Percentiles rank a stretch among this genome's conserved stretches.
Evolutionary conservation across 225 moss, liverwort and hornwort species (phyloP).

Genomic region (Polytrichum commune): DNA sequence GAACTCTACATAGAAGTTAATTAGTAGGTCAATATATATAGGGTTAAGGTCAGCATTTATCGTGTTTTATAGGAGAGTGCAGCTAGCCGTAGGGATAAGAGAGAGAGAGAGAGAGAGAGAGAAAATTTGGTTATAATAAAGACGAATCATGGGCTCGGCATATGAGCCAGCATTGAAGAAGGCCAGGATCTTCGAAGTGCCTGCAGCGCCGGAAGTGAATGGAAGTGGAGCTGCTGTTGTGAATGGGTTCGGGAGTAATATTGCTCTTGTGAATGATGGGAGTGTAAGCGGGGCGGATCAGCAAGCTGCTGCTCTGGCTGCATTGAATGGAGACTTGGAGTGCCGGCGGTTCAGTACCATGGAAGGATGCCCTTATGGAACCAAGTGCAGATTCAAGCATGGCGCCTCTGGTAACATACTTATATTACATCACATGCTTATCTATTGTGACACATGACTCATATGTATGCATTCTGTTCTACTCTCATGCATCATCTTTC

Average conservation of each 20-base stretch:
- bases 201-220: slow-evolving; percentile 51
- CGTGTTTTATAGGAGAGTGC: too few species aligned
- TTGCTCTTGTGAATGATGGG: background rate
- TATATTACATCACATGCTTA: background rate
- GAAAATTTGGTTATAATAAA: too few species aligned
- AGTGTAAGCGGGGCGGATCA: slow-evolving; percentile 44
- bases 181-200: slow-evolving; percentile 63
- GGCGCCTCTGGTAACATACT: slow-evolving; percentile 38
- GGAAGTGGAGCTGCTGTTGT: slow-evolving; percentile 24
- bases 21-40: too few species aligned
- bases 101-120: too few species aligned
- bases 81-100: too few species aligned
- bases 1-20: too few species aligned
- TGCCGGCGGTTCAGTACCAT: slow-evolving; percentile 49
- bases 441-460: too few species aligned
- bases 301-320: slow-evolving; percentile 31
- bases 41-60: too few species aligned
- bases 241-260: slow-evolving; percentile 25
- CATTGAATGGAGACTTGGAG: slow-evolving; percentile 54
- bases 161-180: slow-evolving; percentile 88
- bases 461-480: background rate
- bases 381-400: slow-evolving; percentile 54
- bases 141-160: slow-evolving; percentile 42
- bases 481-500: background rate
- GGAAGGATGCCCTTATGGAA: slow-evolving; percentile 58